Percentiles rank a stretch among this genome's conserved stretches.
phyloP scores from a whole-genome alignment of 768 basidiomycete genomes.

The Russula sp. region DNA sequence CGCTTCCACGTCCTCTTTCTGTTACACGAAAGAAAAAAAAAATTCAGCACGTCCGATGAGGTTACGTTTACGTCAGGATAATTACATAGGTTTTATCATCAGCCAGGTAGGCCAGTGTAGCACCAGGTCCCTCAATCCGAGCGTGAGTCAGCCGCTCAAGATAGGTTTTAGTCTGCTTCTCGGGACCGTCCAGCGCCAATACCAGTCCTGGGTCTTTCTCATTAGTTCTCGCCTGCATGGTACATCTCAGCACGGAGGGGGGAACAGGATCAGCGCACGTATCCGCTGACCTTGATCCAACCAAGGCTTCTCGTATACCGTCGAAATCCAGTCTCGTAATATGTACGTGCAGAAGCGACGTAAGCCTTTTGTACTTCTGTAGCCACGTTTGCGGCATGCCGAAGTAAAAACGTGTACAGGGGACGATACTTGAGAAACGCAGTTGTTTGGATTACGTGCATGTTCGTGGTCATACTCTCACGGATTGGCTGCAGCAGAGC shows the following conservation, averaged over 20 bases:
- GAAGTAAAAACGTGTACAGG: slow-evolving; percentile 78
- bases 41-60: neutral
- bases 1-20: slow-evolving; percentile 82
- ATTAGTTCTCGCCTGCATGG: slow-evolving; percentile 47
- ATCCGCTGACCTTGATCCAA: slow-evolving; percentile 55
- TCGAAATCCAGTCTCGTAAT: slow-evolving; percentile 93
- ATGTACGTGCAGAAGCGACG: slow-evolving; percentile 71
- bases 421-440: slow-evolving; percentile 76
- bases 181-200: slow-evolving; percentile 36
- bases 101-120: slow-evolving; percentile 80
- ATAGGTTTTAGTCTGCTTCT: slow-evolving; percentile 34
- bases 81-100: slow-evolving; percentile 84
- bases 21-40: neutral
- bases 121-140: slow-evolving; percentile 71
- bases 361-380: slow-evolving; percentile 86
- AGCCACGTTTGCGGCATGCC: slow-evolving; percentile 75
- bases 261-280: neutral
- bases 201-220: slow-evolving; percentile 69
- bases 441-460: slow-evolving; percentile 87
- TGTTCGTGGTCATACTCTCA: slow-evolving; percentile 78
- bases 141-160: slow-evolving; percentile 55
- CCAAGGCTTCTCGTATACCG: slow-evolving; percentile 79
- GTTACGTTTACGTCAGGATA: slow-evolving; percentile 10
- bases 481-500: slow-evolving; percentile 77
- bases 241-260: neutral